Evolutionary conservation across 2,329 filamentous ascomycete genomes (phyloP).

Genomic region (Mycosphaerella sp.): DNA sequence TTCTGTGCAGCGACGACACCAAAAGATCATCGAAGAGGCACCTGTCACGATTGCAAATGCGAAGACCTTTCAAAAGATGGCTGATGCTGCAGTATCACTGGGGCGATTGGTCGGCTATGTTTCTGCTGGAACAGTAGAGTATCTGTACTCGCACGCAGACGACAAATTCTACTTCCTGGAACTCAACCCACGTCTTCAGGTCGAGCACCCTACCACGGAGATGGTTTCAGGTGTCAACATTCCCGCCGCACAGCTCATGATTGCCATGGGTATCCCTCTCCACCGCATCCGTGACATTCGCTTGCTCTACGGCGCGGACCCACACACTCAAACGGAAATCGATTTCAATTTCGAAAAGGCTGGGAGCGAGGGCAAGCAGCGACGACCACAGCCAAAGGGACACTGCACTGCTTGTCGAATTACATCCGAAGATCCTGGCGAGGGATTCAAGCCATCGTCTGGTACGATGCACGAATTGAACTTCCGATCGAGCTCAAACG

Average conservation of each 20-base stretch:
- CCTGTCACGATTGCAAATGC: slow-evolving; percentile 92
- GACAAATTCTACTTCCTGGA: slow-evolving; percentile 99
- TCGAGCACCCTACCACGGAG: slow-evolving; percentile 98
- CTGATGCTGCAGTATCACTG: slow-evolving; percentile 88
- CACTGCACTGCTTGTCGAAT: slow-evolving; percentile 99
- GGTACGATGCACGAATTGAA: slow-evolving; percentile 99
- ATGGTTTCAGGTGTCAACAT: slow-evolving; percentile 99
- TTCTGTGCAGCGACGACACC: slow-evolving; percentile 94
- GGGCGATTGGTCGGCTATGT: slow-evolving; percentile 95
- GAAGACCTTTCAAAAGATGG: slow-evolving; percentile 90
- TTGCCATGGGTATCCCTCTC: slow-evolving; percentile 96
- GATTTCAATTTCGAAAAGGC: slow-evolving; percentile 94
- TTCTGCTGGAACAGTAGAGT: slow-evolving; percentile 97
- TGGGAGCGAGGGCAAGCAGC: slow-evolving; percentile 74
- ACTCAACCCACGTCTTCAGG: slow-evolving; percentile 96
- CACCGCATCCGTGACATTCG: slow-evolving; percentile 95
- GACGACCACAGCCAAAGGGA: slow-evolving; percentile 85
- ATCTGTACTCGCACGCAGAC: slow-evolving; percentile 94
- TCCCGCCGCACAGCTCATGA: slow-evolving; percentile 93
- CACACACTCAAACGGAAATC: slow-evolving; percentile 76
- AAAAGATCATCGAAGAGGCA: slow-evolving; percentile 99
- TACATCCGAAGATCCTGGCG: slow-evolving; percentile 95
- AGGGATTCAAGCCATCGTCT: slow-evolving; percentile 98
- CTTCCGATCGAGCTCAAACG: slow-evolving; percentile 97
- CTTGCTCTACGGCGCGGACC: slow-evolving; percentile 90